phyloP scores from a whole-genome alignment of 177 flowering plant species.

The Telopea speciosissima region DNA sequence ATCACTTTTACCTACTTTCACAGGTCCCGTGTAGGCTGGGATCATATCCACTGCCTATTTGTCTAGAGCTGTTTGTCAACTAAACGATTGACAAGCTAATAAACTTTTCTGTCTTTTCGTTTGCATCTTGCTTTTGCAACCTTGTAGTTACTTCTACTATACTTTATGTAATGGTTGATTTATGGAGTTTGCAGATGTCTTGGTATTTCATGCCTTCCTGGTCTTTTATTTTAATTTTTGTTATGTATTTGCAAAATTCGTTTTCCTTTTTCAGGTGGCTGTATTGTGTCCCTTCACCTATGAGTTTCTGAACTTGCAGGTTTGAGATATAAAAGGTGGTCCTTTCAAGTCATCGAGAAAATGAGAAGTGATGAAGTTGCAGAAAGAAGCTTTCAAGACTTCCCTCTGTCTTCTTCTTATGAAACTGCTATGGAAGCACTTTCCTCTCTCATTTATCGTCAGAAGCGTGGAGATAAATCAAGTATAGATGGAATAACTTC shows the following conservation, averaged over 20 bases:
- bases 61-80: too few relatives aligned
- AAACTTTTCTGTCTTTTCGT: neutral
- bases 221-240: neutral
- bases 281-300: neutral
- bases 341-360: conserved; percentile 28
- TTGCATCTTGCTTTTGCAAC: neutral
- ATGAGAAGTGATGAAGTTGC: conserved; percentile 23
- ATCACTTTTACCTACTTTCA: too few relatives aligned
- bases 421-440: conserved; percentile 89
- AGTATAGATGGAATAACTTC: conserved; percentile 13
- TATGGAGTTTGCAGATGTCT: neutral
- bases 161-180: too few relatives aligned
- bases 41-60: too few relatives aligned
- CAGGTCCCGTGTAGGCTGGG: too few relatives aligned
- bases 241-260: neutral
- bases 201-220: neutral
- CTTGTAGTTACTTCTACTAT: neutral
- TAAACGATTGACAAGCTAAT: too few relatives aligned
- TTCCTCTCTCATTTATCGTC: conserved; percentile 63
- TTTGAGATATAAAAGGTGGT: conserved; percentile 21
- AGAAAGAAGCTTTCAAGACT: conserved; percentile 20
- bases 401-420: conserved; percentile 44
- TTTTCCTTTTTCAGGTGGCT: neutral
- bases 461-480: conserved; percentile 47
- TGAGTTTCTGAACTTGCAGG: conserved; percentile 27